Base-by-base conservation (phyloP, 768 basidiomycete genomes). In the Naganishia vaughanmartiniae region DNA sequence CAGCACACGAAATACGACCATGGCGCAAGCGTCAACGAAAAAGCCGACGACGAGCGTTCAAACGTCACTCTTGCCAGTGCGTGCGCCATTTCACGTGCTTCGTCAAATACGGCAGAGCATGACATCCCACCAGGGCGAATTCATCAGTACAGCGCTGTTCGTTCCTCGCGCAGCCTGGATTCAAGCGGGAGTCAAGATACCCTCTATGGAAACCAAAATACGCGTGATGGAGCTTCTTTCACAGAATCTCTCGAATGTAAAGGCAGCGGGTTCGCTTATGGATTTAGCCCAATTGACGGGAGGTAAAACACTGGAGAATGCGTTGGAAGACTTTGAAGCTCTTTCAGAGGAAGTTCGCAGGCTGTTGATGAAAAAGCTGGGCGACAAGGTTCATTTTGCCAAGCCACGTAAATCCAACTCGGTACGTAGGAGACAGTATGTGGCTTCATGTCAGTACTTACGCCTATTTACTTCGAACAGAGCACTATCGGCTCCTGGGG, bases 171-270 rank as follows among this genome's bases (percentile, higher is more conserved):
- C 54, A 11, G 36, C 67, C 11, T 73, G 72, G 72, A 53, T 19
- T 19, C 72, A 73, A 34, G 45, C 39, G 11, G 63, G 69, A 4
- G 72, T 60, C 46, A 73, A 73, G 45, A 51, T 73, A 39, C 55
- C 69, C 5, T 34, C 63, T 19, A 34, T 70, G n/a, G 72, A 73
- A 46, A 70, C 56, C 57, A 73, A 73, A 42, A 70, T 73, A n/a
- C 63, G 66, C 7, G 70, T 73, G 26, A 63, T 73, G 26, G 72
- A 70, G 66, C 46, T 73, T 11, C 48, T 73, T 26, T 57, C 42
- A 11, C 36, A 58, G 30, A 69, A 33, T 45, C 26, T 68, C 0
- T 21, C 45, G 1, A 30, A 12, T 24, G 42, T 70, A 24, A 4
- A 28, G 19, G 19, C 53, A 24, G 33, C 53, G 6, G 71, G 67